Percentiles rank a stretch among this genome's conserved stretches.
Conservation (phyloP, 192 early-diverging fungal genomes). For the Mortierella antarctica region DNA sequence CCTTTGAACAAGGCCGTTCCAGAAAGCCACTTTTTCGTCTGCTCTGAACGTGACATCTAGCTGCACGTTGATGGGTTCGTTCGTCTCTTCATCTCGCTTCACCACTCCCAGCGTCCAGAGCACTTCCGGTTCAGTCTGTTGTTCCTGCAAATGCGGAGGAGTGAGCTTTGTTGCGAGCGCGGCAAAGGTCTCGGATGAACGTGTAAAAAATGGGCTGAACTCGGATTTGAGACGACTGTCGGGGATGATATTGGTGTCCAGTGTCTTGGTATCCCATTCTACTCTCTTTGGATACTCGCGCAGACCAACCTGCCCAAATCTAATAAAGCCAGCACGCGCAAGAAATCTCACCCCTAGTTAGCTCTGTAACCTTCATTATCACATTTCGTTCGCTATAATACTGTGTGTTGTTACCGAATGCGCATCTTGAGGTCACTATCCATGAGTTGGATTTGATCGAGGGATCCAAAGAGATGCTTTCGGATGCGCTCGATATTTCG, state of each 20-base stretch:
- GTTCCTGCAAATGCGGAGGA: background rate
- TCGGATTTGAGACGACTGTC: constrained; percentile 17
- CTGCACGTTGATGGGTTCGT: constrained; percentile 1
- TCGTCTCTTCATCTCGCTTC: constrained; percentile 7
- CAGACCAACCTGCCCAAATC: constrained; percentile 25
- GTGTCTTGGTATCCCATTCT: background rate
- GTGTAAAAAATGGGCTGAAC: constrained; percentile 31
- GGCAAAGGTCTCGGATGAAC: background rate
- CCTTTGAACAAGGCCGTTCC: constrained; percentile 37
- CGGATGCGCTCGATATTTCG: constrained; percentile 17
- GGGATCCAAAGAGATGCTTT: constrained; percentile 3
- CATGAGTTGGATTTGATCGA: constrained; percentile 20
- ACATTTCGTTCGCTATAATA: background rate
- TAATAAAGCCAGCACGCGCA: background rate
- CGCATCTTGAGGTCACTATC: constrained; percentile 42
- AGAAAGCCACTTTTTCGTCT: constrained; percentile 31
- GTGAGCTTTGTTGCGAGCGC: constrained; percentile 7
- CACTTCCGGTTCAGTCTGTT: background rate
- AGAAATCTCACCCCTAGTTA: background rate
- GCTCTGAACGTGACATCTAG: constrained; percentile 40
- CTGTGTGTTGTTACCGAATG: constrained; percentile 13
- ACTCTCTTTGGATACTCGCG: constrained; percentile 1
- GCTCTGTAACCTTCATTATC: background rate
- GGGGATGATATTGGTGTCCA: constrained; percentile 28
- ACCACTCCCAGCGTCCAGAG: constrained; percentile 24